Base-by-base conservation (phyloP, 2,329 filamentous ascomycete species). In the Phialophora verrucosa region DNA sequence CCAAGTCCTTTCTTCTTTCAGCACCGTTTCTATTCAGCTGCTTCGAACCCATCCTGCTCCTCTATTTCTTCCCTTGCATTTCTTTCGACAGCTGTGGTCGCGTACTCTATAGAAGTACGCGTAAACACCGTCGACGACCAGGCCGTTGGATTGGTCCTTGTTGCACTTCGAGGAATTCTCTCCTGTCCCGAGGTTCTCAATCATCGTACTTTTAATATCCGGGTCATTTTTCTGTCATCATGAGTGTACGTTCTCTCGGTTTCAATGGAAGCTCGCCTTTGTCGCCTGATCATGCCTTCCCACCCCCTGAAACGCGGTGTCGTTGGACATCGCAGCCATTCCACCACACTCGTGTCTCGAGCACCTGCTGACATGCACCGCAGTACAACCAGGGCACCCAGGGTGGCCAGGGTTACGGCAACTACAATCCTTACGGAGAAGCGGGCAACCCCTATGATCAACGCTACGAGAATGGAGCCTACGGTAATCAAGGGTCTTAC, bases 401-500 rank as follows among this genome's bases (percentile, higher is more conserved):
- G 50, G 54, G 58, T 54, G 49, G 31, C 47, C 67, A 70, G 50
- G 68, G 81, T 74, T 85, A 85, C 74, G 83, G 82, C 75, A 81
- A 84, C 69, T 85, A 83, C 75, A 72, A 71, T 59, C 68, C 71
- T 35, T 72, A 72, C 59, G 68, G 64, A 31, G 59, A 71, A 59
- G 35, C 51, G 14, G 65, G 66, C 31, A 71, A 69, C 32, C 70
- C 68, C n/a, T 71, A 73, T 51, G 64, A 49, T 38, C 65, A 71
- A 53, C 60, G 55, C 55, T 61, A 67, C 61, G 50, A 63, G 11
- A 53, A 58, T 44, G 64, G 79, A 72, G 75, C 78, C 66, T 73
- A 74, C 57, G 70, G 75, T 64, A 75, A 78, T 55, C 74, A 74
- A 64, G 69, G 59, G 32, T 31, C 65, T 49, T 69, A 71, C 64